Evolutionary conservation across 2,329 filamentous ascomycete genomes (phyloP), one percentile per base, ranked within the genome.

Genomic region (Aspergillus pseudoglaucus): DNA sequence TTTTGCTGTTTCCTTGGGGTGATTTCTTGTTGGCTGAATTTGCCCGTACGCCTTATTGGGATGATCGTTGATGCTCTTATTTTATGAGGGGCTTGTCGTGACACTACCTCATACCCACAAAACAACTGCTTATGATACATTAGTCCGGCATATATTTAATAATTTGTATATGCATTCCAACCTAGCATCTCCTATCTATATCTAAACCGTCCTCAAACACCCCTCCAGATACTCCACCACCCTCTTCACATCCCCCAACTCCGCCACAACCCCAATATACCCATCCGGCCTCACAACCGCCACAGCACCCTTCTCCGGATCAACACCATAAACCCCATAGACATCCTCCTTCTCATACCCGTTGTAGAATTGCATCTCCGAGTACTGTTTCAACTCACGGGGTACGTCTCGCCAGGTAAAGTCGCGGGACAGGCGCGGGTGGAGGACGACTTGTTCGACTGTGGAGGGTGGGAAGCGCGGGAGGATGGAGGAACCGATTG

Each of bases 251-350:
- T 66, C 64, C 12, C 50, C 48, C 49, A 68, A 51, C 6, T 52
- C 56, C 2, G 59, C 59, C 41, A 62, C 50, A 7, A 51, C 47
- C 15, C 67, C 67, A 44, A 70, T 50, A 54, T 68, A 69, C 10
- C 67, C 68, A 58, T 72, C 69, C 0, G 68, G 69, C 17, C 69
- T 60, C 6, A 71, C 54, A 14, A 68, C 59, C 15, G 63, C 61
- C 27, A 70, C 27, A 2, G 60, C 66, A 6, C 68, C 68, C 14
- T 57, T 42, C 4, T 50, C 38, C 2, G 53, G 44, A 44, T 62
- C 46, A 6, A 72, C 65, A 0, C 69, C 69, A 44, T 66, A 71
- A 6, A 57, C 59, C 4, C 50, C 50, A 45, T 70, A 70, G 1
- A 64, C 62, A 53, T 70, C 65, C 23, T 68, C 66, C 18, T 61